phyloP scores from a whole-genome alignment of 306 rosid genomes.

The Adenanthera pavonina region DNA sequence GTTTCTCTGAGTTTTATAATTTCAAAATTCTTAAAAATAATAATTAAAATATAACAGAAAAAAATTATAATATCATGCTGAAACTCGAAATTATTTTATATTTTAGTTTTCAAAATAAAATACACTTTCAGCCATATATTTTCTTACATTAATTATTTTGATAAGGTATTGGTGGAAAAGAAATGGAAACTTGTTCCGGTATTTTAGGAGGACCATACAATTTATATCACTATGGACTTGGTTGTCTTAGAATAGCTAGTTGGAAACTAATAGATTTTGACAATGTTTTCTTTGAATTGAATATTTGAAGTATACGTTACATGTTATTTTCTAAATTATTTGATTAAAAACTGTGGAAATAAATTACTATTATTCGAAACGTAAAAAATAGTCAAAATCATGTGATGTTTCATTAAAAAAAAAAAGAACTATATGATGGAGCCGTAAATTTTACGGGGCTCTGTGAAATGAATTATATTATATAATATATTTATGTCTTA shows the following conservation, averaged over 20 bases:
- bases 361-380: too few species aligned
- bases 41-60: background rate
- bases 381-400: too few species aligned
- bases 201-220: constrained; percentile 29
- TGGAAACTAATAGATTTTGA: background rate
- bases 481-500: too few species aligned
- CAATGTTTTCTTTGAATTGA: background rate
- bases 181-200: constrained; percentile 36
- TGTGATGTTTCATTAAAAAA: too few species aligned
- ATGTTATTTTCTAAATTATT: background rate
- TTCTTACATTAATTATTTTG: background rate
- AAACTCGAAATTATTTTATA: background rate
- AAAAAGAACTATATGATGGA: too few species aligned
- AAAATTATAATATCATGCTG: background rate
- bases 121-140: background rate
- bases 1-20: background rate
- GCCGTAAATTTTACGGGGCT: too few species aligned
- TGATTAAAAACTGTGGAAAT: background rate
- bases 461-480: too few species aligned
- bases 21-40: background rate
- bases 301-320: background rate
- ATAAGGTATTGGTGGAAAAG: background rate
- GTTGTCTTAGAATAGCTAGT: background rate
- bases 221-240: background rate
- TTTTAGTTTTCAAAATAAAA: background rate